These are phyloP conservation scores for Zoysia pacifica DNA, from an alignment of 176 grass and related monocot species.

Conservation along the genomic window DNA sequence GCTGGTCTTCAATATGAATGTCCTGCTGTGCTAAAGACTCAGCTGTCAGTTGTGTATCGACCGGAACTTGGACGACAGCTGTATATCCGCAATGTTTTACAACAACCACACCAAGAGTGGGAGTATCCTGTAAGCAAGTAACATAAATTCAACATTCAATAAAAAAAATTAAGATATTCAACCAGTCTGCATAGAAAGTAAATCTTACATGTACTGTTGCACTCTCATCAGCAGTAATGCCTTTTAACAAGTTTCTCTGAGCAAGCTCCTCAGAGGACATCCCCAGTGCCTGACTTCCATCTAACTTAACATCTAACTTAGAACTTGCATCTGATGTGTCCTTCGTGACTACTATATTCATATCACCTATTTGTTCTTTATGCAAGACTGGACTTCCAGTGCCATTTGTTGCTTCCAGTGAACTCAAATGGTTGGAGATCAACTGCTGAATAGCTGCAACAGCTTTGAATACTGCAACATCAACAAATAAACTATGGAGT, in stretches of 20 bases:
- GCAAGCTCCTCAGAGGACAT: conserved; percentile 73
- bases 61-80: conserved; percentile 87
- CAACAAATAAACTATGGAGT: conserved; percentile 94
- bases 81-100: conserved; percentile 94
- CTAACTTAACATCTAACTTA: conserved; percentile 80
- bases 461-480: conserved; percentile 90
- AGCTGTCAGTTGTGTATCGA: conserved; percentile 50
- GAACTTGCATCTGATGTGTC: conserved; percentile 70
- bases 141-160: conserved; percentile 33
- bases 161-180: conserved; percentile 21
- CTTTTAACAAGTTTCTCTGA: conserved; percentile 87
- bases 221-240: conserved; percentile 96
- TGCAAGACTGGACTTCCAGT: conserved; percentile 43
- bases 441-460: conserved; percentile 68
- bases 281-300: conserved; percentile 75
- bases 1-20: conserved; percentile 88
- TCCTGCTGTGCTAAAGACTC: conserved; percentile 48
- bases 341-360: conserved; percentile 79
- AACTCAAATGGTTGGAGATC: conserved; percentile 42
- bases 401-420: conserved; percentile 49
- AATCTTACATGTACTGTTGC: conserved; percentile 80
- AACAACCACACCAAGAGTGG: conserved; percentile 87
- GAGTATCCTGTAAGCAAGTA: conserved; percentile 69
- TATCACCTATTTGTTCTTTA: conserved; percentile 73
- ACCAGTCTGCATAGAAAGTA: background rate